These are phyloP conservation scores for Halenospora varia DNA, from an alignment of 495 filamentous ascomycete genomes.

Conservation along the genomic window DNA sequence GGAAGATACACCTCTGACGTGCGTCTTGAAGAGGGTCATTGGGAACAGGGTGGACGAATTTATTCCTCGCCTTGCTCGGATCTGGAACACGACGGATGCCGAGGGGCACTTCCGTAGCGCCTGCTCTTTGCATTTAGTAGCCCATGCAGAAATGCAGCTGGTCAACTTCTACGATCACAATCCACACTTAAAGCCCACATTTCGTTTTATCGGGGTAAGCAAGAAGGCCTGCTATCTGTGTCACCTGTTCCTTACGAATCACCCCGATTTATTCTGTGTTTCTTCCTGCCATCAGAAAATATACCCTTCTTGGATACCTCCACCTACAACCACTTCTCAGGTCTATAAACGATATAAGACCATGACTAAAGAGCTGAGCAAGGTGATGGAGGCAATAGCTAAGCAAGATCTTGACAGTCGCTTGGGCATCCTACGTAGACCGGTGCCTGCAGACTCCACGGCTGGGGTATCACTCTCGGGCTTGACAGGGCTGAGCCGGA, in stretches of 20 bases:
- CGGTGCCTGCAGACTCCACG: slow-evolving; percentile 13
- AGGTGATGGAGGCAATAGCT: slow-evolving; percentile 6
- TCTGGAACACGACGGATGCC: slow-evolving; percentile 15
- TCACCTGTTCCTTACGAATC: slow-evolving; percentile 8
- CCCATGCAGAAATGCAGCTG: slow-evolving; percentile 20
- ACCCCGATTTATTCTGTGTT: slow-evolving; percentile 11
- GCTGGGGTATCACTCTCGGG: slow-evolving; percentile 15
- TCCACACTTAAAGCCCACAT: slow-evolving; percentile 8
- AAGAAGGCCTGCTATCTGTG: slow-evolving; percentile 24
- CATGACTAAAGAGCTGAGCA: slow-evolving; percentile 6
- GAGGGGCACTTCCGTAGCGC: slow-evolving; percentile 10
- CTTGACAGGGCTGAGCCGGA: slow-evolving; percentile 2
- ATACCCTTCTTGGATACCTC: slow-evolving; percentile 14
- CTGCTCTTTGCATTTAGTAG: slow-evolving; percentile 8
- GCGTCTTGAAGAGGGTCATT: background rate
- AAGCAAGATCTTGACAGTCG: background rate
- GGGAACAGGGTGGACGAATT: slow-evolving; percentile 1
- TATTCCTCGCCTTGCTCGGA: slow-evolving; percentile 5
- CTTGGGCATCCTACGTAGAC: background rate
- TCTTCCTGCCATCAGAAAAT: slow-evolving; percentile 21
- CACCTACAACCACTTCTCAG: slow-evolving; percentile 1
- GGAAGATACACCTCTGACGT: slow-evolving; percentile 2
- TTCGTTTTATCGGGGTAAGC: slow-evolving; percentile 21
- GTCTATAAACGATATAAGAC: slow-evolving; percentile 8
- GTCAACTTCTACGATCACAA: slow-evolving; percentile 22